These are phyloP conservation scores for Grosmannia huntii DNA, from an alignment of 2,329 filamentous ascomycete genomes.

Conservation along the genomic window DNA sequence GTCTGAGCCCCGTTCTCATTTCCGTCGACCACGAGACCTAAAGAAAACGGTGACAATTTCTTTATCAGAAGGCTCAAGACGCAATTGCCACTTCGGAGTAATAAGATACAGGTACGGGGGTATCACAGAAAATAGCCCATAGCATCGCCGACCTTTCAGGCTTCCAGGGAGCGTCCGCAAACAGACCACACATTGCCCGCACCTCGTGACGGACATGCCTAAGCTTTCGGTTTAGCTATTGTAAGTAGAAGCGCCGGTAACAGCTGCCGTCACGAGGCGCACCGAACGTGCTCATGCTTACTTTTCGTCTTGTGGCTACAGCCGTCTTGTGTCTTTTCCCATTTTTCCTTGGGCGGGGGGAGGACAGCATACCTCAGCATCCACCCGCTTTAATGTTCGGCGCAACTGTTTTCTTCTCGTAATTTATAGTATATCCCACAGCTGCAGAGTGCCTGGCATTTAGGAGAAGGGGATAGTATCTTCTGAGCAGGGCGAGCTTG, in stretches of 20 bases:
- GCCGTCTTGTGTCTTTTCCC: background rate
- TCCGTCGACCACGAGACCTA: constrained; percentile 2
- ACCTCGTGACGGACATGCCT: no score
- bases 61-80: no score
- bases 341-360: background rate
- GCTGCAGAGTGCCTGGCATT: background rate
- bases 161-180: no score
- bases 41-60: background rate
- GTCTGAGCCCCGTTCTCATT: background rate
- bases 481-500: no score
- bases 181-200: no score
- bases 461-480: background rate
- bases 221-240: background rate
- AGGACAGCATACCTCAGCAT: background rate
- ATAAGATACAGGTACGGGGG: no score
- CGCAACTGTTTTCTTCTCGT: background rate
- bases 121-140: no score
- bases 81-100: no score
- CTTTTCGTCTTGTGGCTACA: background rate
- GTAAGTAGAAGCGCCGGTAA: background rate
- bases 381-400: background rate
- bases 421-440: background rate
- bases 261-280: constrained; percentile 10
- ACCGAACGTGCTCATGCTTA: background rate
- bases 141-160: no score